phyloP scores from a whole-genome alignment of 2,329 filamentous ascomycete genomes.

The Phialophora chinensis region DNA sequence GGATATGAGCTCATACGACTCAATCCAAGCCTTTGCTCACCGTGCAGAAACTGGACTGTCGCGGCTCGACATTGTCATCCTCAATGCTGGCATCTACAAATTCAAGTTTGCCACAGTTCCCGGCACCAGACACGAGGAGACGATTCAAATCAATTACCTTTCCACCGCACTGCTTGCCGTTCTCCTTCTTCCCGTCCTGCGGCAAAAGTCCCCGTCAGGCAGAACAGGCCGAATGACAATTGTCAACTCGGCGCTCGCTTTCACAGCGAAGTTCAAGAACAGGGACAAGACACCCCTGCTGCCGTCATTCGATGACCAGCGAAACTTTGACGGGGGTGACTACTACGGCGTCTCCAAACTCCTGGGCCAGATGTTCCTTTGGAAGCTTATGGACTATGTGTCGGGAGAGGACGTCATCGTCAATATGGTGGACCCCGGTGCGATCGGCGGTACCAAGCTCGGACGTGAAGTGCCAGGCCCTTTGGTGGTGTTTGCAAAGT shows the following conservation, averaged over 20 bases:
- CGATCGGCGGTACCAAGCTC: constrained; percentile 53
- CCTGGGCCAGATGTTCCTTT: constrained; percentile 46
- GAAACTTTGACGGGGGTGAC: constrained; percentile 35
- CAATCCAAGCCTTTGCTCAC: constrained; percentile 51
- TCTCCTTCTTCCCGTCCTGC: constrained; percentile 43
- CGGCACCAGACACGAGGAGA: constrained; percentile 49
- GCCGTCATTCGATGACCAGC: constrained; percentile 43
- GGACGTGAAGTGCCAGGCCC: constrained; percentile 42
- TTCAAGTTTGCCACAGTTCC: constrained; percentile 36
- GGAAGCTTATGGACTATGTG: constrained; percentile 48
- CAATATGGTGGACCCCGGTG: constrained; percentile 57
- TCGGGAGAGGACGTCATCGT: constrained; percentile 51
- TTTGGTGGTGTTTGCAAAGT: constrained; percentile 29
- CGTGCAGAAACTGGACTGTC: constrained; percentile 45
- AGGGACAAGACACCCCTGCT: constrained; percentile 36
- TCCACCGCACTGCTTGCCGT: constrained; percentile 39
- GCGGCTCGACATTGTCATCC: constrained; percentile 53
- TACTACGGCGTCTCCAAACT: constrained; percentile 45
- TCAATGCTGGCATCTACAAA: constrained; percentile 52
- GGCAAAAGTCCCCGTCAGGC: constrained; percentile 30
- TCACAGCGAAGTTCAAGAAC: constrained; percentile 27
- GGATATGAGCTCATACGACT: constrained; percentile 57
- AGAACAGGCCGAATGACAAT: constrained; percentile 32
- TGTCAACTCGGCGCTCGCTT: constrained; percentile 38
- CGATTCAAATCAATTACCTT: constrained; percentile 48